Evolutionary conservation across 768 basidiomycete species (phyloP), one percentile per base, ranked within the genome.

Genomic region (Calocera cornea): DNA sequence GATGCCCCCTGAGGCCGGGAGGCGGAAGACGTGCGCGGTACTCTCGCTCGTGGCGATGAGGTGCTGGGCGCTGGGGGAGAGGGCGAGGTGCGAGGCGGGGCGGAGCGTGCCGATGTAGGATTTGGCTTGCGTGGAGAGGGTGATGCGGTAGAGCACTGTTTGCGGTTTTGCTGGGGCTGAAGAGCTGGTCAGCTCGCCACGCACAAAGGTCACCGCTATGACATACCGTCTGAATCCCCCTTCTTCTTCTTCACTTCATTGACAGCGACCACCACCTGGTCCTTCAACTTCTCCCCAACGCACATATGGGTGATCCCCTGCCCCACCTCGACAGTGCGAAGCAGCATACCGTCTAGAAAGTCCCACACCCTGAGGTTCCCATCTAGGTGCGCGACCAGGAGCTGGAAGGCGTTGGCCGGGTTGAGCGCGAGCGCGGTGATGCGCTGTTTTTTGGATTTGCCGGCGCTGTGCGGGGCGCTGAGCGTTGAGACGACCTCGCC

Each of bases 341-440:
- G 79, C 12, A 97, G 78, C 8, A 81, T 79, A 3, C 87, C 93
- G 68, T 97, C 94, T 40, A 95, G 78, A 76, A 89, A 95, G 77
- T 98, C 93, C 97, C 97, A 99, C 29, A 97, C 78, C 74, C 90
- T 84, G 69, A 98, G 77, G 38, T 81, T 82, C n/a, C 94, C 95
- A 71, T 93, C 89, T 68, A 86, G 72, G 8, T 91, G 90, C 63
- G 86, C 87, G 12, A 92, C 92, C 70, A 97, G 85, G 70, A 99
- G 77, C 75, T 98, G 97, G 70, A 92, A 90, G 29, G 86, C 81
- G 77, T 97, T 98, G 69, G 86, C 82, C 16, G 97, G 93, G 74
- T 86, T 89, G 66, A 98, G 77, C 41, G 87, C 78, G 41, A 87
- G 84, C 41, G 86, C 84, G 12, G 93, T 92, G 70, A 98, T 83